Evolutionary conservation across 345 rosid species (phyloP), one percentile per base, ranked within the genome.

Genomic region (Sapria himalayana): DNA sequence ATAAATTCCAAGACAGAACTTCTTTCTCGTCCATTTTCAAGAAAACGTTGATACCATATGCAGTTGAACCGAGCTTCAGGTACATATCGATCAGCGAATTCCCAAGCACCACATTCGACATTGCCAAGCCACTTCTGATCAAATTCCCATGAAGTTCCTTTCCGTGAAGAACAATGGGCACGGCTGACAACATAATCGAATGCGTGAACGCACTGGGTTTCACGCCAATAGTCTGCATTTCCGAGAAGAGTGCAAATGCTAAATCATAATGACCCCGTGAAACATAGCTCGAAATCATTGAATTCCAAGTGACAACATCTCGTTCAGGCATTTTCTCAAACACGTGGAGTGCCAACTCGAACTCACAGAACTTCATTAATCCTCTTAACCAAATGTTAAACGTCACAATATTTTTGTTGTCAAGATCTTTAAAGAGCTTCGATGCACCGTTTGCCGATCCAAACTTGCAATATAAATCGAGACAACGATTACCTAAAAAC

Each of bases 31-130:
- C 55, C 75, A 76, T 73, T 0, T 51, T 55, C 25, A 44, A 33
- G 66, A 84, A 74, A 48, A 74, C 63, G 2, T 52, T 50, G 45
- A 67, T 39, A 44, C 77, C 71, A 51, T 67, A 67, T 41, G 64
- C 62, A 36, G 54, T 47, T 27, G 56, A 21, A 23, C 73, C 70
- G 50, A 84, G 41, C 47, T 58, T 79, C 44, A 76, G 70, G 15
- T 79, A 84, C 79, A 79, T 61, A 58, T 62, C 70, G 53, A 79
- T 65, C 8, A 84, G 36, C 1, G 78, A 79, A 57, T 84, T 79
- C 37, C 92, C 72, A 7, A 70, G 61, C 48, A 79, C 84, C 63
- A 70, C 37, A 59, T 59, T 63, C 0, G 47, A 55, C 12, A 45
- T 44, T 56, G 53, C 50, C 9, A 51, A 52, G 6, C 76, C 71